Evolutionary conservation across 2,329 filamentous ascomycete species (phyloP).

Genomic region (Rutstroemia sp.): DNA sequence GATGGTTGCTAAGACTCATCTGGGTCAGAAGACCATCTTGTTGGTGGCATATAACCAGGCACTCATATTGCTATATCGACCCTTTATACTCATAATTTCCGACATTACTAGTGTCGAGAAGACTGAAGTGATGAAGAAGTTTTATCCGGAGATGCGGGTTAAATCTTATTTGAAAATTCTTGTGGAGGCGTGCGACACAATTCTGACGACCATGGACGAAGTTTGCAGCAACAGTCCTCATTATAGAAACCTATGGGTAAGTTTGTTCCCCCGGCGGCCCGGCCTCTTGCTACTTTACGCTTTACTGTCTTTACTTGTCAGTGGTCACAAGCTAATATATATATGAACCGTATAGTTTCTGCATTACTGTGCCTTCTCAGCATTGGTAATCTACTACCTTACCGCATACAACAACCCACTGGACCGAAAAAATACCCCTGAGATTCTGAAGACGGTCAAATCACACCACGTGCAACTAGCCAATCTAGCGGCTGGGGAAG

Average conservation of each 20-base stretch:
- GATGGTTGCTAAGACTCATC: no score
- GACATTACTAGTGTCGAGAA: no score
- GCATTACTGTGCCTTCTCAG: neutral
- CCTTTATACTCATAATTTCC: neutral
- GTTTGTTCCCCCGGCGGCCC: neutral
- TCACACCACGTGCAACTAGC: neutral
- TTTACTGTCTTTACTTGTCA: neutral
- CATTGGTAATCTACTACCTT: neutral
- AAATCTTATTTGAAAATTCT: neutral
- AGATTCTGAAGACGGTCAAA: neutral
- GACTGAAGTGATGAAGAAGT: no score
- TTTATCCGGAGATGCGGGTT: no score
- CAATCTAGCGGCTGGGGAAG: no score
- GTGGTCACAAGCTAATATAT: neutral
- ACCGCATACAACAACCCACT: neutral
- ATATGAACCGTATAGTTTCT: neutral
- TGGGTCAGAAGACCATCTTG: neutral
- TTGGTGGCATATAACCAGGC: neutral
- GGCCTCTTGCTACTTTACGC: neutral
- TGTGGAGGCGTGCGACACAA: neutral
- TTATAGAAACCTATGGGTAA: neutral
- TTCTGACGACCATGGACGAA: neutral
- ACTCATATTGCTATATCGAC: neutral
- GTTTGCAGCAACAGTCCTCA: neutral
- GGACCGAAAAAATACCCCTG: neutral